phyloP scores from a whole-genome alignment of 2,329 filamentous ascomycete genomes.

The Trichoderma sp. region DNA sequence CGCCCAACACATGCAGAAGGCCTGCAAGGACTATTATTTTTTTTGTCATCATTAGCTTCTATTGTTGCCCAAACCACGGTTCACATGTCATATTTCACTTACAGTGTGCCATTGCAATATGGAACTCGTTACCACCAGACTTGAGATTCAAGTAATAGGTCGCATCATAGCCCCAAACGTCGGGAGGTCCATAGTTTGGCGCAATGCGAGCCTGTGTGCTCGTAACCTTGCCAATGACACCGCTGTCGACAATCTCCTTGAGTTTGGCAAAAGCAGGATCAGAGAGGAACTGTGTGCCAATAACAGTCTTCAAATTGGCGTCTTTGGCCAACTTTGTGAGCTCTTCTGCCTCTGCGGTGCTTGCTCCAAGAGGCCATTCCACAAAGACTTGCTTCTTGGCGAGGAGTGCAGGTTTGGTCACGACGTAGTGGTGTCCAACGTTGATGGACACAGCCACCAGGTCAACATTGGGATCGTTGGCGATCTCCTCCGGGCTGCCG shows the following conservation, averaged over 20 bases:
- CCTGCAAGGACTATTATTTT: conserved; percentile 31
- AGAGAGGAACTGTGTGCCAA: conserved; percentile 53
- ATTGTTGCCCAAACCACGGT: background rate
- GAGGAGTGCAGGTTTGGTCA: conserved; percentile 40
- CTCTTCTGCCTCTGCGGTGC: conserved; percentile 44
- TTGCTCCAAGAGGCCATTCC: conserved; percentile 58
- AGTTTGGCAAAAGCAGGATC: conserved; percentile 41
- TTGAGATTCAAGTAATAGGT: conserved; percentile 36
- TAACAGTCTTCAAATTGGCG: conserved; percentile 44
- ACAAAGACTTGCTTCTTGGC: conserved; percentile 56
- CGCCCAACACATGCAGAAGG: conserved; percentile 23
- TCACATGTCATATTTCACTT: background rate
- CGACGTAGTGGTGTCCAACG: conserved; percentile 51
- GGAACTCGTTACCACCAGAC: conserved; percentile 35
- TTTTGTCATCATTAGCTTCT: background rate
- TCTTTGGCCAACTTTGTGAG: conserved; percentile 42
- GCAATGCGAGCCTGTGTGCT: conserved; percentile 17
- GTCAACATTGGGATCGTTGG: conserved; percentile 52
- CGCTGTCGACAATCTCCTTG: conserved; percentile 30
- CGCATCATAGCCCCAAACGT: conserved; percentile 32
- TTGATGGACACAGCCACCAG: conserved; percentile 55
- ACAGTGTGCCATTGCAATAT: conserved; percentile 33
- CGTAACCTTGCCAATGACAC: conserved; percentile 28
- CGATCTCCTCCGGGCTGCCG: conserved; percentile 50
- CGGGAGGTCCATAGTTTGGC: background rate